A percentile compares a stretch with the other conserved stretches of the same genome.
Conservation (phyloP, 257 asterid species). For the Pogostemon cablin region DNA sequence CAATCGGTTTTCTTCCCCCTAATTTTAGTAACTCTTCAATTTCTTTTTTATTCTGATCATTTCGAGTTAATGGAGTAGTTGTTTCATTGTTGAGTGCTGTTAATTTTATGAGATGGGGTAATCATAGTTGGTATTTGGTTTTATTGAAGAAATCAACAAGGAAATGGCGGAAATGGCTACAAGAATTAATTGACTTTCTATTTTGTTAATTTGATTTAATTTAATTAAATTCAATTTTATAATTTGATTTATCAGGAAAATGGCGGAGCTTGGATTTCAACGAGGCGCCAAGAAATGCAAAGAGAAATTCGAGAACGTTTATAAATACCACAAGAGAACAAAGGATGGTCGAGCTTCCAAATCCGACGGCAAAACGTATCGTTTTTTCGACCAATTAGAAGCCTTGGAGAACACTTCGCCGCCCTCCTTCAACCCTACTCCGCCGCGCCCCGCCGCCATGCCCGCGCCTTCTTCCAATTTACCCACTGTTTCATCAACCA, state of each 20-base stretch:
- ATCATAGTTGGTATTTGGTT: constrained; percentile 11
- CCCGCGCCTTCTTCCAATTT: constrained; percentile 33
- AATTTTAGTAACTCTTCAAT: constrained; percentile 31
- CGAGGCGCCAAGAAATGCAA: constrained; percentile 89
- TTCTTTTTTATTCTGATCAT: background rate
- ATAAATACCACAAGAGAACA: constrained; percentile 87
- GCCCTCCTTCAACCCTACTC: constrained; percentile 34
- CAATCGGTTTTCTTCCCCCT: constrained; percentile 41
- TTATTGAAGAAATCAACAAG: constrained; percentile 32
- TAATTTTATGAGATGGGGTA: constrained; percentile 29
- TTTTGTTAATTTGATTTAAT: background rate
- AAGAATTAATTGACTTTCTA: background rate
- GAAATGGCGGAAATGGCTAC: background rate
- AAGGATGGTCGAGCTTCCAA: constrained; percentile 82
- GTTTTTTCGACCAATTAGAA: constrained; percentile 75
- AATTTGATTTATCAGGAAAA: constrained; percentile 52
- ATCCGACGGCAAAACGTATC: constrained; percentile 71
- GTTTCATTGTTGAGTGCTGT: constrained; percentile 29
- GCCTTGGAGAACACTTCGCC: constrained; percentile 58
- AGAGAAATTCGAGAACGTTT: constrained; percentile 93
- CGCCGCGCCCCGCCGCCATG: constrained; percentile 23
- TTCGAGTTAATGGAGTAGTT: background rate
- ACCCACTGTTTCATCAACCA: constrained; percentile 59
- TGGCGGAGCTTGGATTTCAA: constrained; percentile 84
- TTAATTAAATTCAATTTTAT: background rate